phyloP scores from a whole-genome alignment of 2,329 filamentous ascomycete species.

The Samsoniella hepiali region DNA sequence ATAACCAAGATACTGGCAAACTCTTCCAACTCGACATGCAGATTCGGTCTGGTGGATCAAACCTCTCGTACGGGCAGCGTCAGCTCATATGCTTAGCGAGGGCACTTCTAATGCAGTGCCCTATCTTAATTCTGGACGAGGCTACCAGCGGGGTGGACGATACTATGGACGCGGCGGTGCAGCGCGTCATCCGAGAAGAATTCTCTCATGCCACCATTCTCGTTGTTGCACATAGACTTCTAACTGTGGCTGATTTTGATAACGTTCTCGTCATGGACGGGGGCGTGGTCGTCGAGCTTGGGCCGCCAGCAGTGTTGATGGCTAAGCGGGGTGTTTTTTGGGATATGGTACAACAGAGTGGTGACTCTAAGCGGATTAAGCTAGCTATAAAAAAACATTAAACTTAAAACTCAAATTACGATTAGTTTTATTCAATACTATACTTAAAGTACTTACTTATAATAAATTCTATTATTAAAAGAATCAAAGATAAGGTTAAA shows the following conservation, averaged over 20 bases:
- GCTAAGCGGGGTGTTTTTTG: slow-evolving; percentile 6
- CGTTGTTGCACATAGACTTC: slow-evolving; percentile 18
- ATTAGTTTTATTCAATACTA: too few species aligned
- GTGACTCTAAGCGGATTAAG: neutral
- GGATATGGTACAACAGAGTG: slow-evolving; percentile 19
- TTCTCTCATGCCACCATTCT: slow-evolving; percentile 12
- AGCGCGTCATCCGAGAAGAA: slow-evolving; percentile 11
- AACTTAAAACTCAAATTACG: too few species aligned
- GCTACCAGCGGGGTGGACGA: slow-evolving; percentile 19
- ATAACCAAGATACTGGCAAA: neutral
- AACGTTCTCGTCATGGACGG: slow-evolving; percentile 14
- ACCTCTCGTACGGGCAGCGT: slow-evolving; percentile 18
- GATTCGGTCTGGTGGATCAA: neutral
- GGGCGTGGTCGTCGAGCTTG: slow-evolving; percentile 12
- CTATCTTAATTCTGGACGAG: slow-evolving; percentile 18
- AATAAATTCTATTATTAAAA: too few species aligned
- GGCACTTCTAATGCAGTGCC: slow-evolving; percentile 11
- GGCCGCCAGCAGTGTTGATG: slow-evolving; percentile 1
- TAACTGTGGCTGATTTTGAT: slow-evolving; percentile 17
- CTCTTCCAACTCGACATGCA: slow-evolving; percentile 6
- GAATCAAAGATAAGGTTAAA: too few species aligned
- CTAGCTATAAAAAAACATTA: neutral
- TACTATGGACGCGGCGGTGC: slow-evolving; percentile 13
- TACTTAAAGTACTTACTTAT: too few species aligned
- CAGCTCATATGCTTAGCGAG: slow-evolving; percentile 19